Conservation (phyloP, 2,329 filamentous ascomycete species). For the Metarhizium rileyi region DNA sequence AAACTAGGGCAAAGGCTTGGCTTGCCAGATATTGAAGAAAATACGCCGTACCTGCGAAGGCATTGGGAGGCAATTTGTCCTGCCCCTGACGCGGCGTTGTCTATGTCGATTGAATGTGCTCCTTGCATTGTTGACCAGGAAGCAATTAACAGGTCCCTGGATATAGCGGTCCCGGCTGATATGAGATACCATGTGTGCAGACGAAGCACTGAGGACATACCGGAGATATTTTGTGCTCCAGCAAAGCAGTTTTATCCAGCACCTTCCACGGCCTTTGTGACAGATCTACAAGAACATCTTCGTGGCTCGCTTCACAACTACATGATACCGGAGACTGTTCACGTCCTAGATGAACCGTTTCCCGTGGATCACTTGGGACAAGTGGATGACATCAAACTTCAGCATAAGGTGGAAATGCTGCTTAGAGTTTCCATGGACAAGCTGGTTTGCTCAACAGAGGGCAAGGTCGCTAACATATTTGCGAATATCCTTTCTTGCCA, state of each 20-base stretch:
- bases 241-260: neutral
- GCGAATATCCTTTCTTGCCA: conserved; percentile 33
- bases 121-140: conserved; percentile 24
- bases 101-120: conserved; percentile 26
- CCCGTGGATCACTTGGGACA: conserved; percentile 20
- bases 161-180: conserved; percentile 9
- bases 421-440: conserved; percentile 13
- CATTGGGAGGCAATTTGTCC: conserved; percentile 42
- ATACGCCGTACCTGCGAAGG: conserved; percentile 30
- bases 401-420: conserved; percentile 20
- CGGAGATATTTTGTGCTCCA: conserved; percentile 17
- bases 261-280: conserved; percentile 2
- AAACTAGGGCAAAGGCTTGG: conserved; percentile 38
- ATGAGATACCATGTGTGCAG: conserved; percentile 11
- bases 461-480: conserved; percentile 33
- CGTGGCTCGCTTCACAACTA: conserved; percentile 18
- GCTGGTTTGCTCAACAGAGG: conserved; percentile 20
- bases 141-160: conserved; percentile 16
- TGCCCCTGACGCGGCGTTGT: conserved; percentile 35
- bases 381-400: conserved; percentile 25
- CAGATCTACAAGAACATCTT: conserved; percentile 12
- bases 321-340: conserved; percentile 29
- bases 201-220: conserved; percentile 1
- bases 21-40: conserved; percentile 34
- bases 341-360: conserved; percentile 23